Percentiles rank a stretch among this genome's conserved stretches.
phyloP scores from a whole-genome alignment of 2,329 filamentous ascomycete species.

The Monilinia aucupariae region DNA sequence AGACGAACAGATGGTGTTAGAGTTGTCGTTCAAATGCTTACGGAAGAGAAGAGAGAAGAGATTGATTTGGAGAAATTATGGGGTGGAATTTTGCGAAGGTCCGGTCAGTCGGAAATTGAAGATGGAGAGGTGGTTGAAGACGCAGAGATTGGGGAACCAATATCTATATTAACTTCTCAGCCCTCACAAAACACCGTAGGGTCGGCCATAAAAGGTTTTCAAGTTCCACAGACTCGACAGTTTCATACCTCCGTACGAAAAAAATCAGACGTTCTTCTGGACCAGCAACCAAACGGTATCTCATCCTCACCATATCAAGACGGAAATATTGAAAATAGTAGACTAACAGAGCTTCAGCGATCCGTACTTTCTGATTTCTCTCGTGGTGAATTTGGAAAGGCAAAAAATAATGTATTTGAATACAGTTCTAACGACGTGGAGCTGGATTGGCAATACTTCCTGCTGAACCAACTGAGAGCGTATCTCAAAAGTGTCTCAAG shows the following conservation, averaged over 20 bases:
- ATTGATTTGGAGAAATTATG: conserved; percentile 63
- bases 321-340: conserved; percentile 16
- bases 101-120: conserved; percentile 16
- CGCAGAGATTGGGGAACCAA: not conserved
- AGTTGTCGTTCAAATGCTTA: conserved; percentile 67
- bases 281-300: conserved; percentile 9
- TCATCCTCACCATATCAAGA: conserved; percentile 6
- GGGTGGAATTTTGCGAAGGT: conserved; percentile 34
- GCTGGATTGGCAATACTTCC: conserved; percentile 25
- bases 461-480: conserved; percentile 21
- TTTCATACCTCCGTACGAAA: conserved; percentile 20
- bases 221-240: conserved; percentile 12
- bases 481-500: conserved; percentile 33
- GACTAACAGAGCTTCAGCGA: conserved; percentile 15
- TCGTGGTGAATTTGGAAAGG: conserved; percentile 24
- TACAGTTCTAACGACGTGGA: conserved; percentile 14
- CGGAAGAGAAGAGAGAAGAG: conserved; percentile 62
- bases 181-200: not conserved
- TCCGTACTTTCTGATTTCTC: conserved; percentile 16
- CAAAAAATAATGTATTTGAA: conserved; percentile 17
- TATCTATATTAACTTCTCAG: not conserved
- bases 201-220: conserved; percentile 8
- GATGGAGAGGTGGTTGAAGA: conserved; percentile 8
- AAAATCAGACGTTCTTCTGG: not conserved
- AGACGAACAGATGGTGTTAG: conserved; percentile 49